Base-by-base conservation (phyloP, 2,329 filamentous ascomycete species). In the Calonectria pauciramosa region DNA sequence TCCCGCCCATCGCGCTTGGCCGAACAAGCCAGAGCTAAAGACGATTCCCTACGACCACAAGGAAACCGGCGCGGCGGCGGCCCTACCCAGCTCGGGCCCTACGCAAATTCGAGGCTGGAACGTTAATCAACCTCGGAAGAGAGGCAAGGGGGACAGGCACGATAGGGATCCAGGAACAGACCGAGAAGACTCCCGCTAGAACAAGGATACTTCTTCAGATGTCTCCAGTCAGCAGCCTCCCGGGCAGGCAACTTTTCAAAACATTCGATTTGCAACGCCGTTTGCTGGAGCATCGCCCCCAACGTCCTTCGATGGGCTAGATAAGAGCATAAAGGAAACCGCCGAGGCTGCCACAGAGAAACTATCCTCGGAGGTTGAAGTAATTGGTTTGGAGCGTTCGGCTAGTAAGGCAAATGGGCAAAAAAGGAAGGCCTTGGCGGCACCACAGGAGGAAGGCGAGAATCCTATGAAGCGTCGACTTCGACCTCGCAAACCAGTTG, bases 1-100 rank as follows among this genome's bases (percentile, higher is more conserved):
- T 30, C 87, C 89, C 9, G 86, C 89, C 36, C 90, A 90, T 79
- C 86, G 87, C 54, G 86, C 86, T 74, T 88, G 87, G 81, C 80
- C 83, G 9, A 84, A 85, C 70, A 88, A 87, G 78, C 86, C 88
- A 20, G 90, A 91, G 77, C 85, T 92, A n/a, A 88, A 90, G 71
- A 91, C 91, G 5, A 90, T 91, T 4, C 89, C 88, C 47, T 92
- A 92, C 76, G 88, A 90, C 26, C 91, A 91, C 80, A 92, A 91
- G 80, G 90, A 92, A 78, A 91, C 90, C 54, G 85, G 86, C 5
- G 87, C 90, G 2, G 87, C 87, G 23, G 90, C 91, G 65, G 89
- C 90, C 18, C 87, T 91, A 36, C 90, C 90, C 11, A 87, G 87
- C 63, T 89, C 88, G 20, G 90, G 90, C 0, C 90, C 90, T 0